Conservation (phyloP, 139 green algal species). For the Asterochloris erici region DNA sequence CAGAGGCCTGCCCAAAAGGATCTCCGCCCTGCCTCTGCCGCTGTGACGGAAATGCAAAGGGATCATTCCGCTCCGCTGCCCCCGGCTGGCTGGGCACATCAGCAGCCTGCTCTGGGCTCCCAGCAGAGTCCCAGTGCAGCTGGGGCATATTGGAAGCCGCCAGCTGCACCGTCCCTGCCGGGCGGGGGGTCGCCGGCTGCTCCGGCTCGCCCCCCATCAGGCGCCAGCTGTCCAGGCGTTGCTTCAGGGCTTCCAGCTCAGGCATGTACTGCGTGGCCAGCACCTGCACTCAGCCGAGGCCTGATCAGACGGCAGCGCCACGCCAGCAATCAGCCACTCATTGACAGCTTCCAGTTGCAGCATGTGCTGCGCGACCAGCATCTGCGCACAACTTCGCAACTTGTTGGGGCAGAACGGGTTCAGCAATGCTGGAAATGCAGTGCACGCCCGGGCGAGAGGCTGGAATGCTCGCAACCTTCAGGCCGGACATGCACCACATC, state of each 20-base stretch:
- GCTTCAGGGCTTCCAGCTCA: slow-evolving; percentile 69
- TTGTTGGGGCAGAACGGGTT: too few relatives aligned
- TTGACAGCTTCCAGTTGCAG: too few relatives aligned
- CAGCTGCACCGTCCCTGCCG: slow-evolving; percentile 42
- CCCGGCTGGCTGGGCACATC: neutral
- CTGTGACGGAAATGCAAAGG: neutral
- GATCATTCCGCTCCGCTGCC: slow-evolving; percentile 3
- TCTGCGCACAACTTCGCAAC: too few relatives aligned
- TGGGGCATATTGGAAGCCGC: slow-evolving; percentile 53
- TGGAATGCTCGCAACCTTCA: too few relatives aligned
- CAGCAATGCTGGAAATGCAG: too few relatives aligned
- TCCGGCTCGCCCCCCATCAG: neutral
- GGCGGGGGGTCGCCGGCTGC: neutral
- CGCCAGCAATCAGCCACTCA: too few relatives aligned
- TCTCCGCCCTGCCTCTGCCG: too few relatives aligned
- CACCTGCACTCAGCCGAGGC: slow-evolving; percentile 3
- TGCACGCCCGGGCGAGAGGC: too few relatives aligned
- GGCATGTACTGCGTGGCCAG: slow-evolving; percentile 21
- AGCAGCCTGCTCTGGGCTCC: neutral
- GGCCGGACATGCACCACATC: too few relatives aligned
- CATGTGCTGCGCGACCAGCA: too few relatives aligned
- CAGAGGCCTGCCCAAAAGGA: too few relatives aligned
- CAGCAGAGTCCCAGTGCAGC: slow-evolving; percentile 52
- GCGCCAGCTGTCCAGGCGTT: slow-evolving; percentile 25
- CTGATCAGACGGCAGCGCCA: neutral